These are phyloP conservation scores for Neurospora sp. DNA, from an alignment of 495 filamentous ascomycete species.

Conservation along the genomic window DNA sequence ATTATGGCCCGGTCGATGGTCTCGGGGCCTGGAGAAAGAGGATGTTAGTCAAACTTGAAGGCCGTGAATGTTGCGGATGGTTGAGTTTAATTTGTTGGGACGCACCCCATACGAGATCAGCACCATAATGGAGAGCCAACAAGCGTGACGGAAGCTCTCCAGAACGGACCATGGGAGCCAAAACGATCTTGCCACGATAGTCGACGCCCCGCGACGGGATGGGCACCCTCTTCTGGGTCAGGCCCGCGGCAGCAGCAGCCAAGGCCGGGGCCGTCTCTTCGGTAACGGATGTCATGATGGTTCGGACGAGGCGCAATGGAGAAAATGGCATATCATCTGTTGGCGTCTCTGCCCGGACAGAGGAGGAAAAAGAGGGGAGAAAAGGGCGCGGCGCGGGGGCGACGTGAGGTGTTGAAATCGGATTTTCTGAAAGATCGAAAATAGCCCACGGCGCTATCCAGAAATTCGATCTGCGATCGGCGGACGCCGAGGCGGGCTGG, in stretches of 20 bases:
- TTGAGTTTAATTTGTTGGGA: background rate
- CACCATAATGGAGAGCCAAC: slow-evolving; percentile 82
- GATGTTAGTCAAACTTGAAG: background rate
- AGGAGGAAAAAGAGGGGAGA: background rate
- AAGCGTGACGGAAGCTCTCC: slow-evolving; percentile 88
- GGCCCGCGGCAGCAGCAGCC: background rate
- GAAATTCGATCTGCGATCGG: background rate
- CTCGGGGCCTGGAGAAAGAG: slow-evolving; percentile 58
- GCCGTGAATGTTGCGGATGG: too few relatives aligned
- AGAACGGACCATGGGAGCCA: slow-evolving; percentile 94
- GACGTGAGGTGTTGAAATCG: background rate
- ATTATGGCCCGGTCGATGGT: slow-evolving; percentile 86
- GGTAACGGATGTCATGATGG: background rate
- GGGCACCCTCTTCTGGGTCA: slow-evolving; percentile 48
- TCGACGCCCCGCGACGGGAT: slow-evolving; percentile 86
- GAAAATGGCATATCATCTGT: background rate
- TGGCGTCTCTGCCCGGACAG: background rate
- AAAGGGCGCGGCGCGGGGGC: background rate
- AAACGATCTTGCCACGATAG: slow-evolving; percentile 83
- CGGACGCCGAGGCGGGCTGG: background rate
- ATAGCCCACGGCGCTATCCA: background rate
- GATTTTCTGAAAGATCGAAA: background rate
- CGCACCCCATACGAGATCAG: slow-evolving; percentile 88
- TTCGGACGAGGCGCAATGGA: background rate
- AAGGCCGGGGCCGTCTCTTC: background rate